Evolutionary conservation across 164 flowering plant genomes (phyloP).

Genomic region (Aristolochia contorta): DNA sequence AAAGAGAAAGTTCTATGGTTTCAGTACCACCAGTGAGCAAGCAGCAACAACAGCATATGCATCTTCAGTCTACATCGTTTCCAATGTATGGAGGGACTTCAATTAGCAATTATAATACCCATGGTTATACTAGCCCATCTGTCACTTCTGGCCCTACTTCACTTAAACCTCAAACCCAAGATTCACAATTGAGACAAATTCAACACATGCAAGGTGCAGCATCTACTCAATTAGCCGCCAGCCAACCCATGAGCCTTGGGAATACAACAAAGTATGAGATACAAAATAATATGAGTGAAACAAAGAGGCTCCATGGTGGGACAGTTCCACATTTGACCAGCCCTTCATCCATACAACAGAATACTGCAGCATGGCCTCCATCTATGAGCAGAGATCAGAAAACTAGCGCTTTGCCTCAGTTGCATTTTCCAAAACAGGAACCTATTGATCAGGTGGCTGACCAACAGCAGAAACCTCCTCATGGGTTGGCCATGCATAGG

Average conservation of each 20-base stretch:
- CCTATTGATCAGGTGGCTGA: conserved; percentile 49
- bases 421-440: conserved; percentile 51
- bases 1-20: conserved; percentile 32
- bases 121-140: conserved; percentile 36
- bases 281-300: conserved; percentile 38
- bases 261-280: conserved; percentile 41
- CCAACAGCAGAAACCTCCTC: conserved; percentile 48
- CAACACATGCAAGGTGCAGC: conserved; percentile 38
- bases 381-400: conserved; percentile 35
- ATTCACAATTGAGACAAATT: conserved; percentile 49
- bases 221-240: conserved; percentile 31
- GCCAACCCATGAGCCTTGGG: conserved; percentile 32
- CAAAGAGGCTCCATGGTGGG: conserved; percentile 47
- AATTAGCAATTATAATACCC: conserved; percentile 33
- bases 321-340: conserved; percentile 35
- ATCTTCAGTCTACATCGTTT: conserved; percentile 47
- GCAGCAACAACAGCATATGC: conserved; percentile 41
- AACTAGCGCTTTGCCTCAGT: conserved; percentile 24
- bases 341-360: conserved; percentile 41
- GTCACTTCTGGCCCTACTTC: conserved; percentile 30
- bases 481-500: conserved; percentile 24
- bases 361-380: conserved; percentile 42
- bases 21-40: conserved; percentile 39
- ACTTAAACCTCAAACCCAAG: conserved; percentile 46
- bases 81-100: conserved; percentile 46